Evolutionary conservation across 345 rosid species (phyloP), one percentile per base, ranked within the genome.

Genomic region (Leavenworthia alabamica): DNA sequence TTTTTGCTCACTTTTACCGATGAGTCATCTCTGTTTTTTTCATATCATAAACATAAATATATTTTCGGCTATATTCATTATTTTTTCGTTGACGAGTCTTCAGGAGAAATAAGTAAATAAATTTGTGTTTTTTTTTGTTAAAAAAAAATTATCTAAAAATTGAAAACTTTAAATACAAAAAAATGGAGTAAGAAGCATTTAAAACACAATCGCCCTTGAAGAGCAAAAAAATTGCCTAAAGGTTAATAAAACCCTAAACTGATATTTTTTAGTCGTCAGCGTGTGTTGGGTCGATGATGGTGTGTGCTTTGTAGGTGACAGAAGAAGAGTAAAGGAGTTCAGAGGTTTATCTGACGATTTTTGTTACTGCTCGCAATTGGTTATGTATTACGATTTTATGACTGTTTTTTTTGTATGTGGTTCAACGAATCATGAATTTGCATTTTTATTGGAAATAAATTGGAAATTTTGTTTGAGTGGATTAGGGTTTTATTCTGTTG

Each of bases 191-290:
- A 51, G 23, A 41, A 51, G 23, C 17, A 35, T 24, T 63, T 19
- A 40, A 42, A 44, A 9, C 6, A 43, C 0, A 5, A 1, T 43
- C 14, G 43, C 13, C 45, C 55, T 33, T 5, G 6, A 33, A 16
- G 28, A 5, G 62, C 27, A 10, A 23, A 3, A 23, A 32, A 19
- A 1, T 16, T n/a, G 63, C 35, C 22, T 58, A 51, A n/a, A n/a
- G n/a, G n/a, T n/a, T n/a, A n/a, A n/a, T n/a, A n/a, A 69, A 70
- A 62, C 68, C 74, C 74, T 62, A 62, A 39, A 62, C 20, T 13
- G 27, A 53, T n/a, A 24, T 20, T 58, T 16, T 42, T 26, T 2
- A 24, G 9, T 68, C 17, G 3, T 42, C 47, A 51, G 54, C 11
- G 1, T 16, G 54, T 15, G 1, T 16, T 8, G 41, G 7, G 49